These are phyloP conservation scores for Nannochloropsis oceanica DNA, from an alignment of 108 stramenopile species.

Conservation along the genomic window DNA sequence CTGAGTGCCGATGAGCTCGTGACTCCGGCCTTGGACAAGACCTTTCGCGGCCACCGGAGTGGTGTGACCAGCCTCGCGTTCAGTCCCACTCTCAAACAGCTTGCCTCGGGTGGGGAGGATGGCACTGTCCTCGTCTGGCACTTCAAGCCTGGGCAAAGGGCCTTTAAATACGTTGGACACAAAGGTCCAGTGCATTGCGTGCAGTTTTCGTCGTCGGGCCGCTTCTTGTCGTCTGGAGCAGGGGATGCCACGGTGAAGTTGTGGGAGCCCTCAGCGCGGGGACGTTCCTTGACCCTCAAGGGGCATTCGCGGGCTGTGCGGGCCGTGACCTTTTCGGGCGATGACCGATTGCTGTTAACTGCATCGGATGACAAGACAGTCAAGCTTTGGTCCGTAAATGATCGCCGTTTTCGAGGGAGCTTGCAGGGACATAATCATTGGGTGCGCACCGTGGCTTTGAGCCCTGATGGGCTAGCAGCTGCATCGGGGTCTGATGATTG, in stretches of 20 bases:
- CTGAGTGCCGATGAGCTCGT: background rate
- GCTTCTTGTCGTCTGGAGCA: slow-evolving; percentile 37
- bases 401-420: background rate
- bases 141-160: slow-evolving; percentile 30
- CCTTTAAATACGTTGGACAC: slow-evolving; percentile 44
- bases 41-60: slow-evolving; percentile 29
- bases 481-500: slow-evolving; percentile 43
- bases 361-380: slow-evolving; percentile 47
- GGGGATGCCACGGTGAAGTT: slow-evolving; percentile 43
- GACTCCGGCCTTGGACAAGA: slow-evolving; percentile 14
- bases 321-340: slow-evolving; percentile 33
- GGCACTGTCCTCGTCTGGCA: slow-evolving; percentile 47
- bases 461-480: background rate
- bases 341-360: slow-evolving; percentile 35
- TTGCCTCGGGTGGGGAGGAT: slow-evolving; percentile 39
- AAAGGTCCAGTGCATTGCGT: slow-evolving; percentile 16
- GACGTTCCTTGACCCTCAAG: slow-evolving; percentile 32
- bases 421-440: slow-evolving; percentile 42
- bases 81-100: slow-evolving; percentile 35
- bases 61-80: slow-evolving; percentile 35
- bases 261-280: slow-evolving; percentile 44
- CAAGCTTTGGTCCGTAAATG: slow-evolving; percentile 25
- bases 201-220: slow-evolving; percentile 33
- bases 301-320: slow-evolving; percentile 44
- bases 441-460: slow-evolving; percentile 43